Evolutionary conservation across 2,329 filamentous ascomycete species (phyloP).

Genomic region (Periglandula ipomoeae): DNA sequence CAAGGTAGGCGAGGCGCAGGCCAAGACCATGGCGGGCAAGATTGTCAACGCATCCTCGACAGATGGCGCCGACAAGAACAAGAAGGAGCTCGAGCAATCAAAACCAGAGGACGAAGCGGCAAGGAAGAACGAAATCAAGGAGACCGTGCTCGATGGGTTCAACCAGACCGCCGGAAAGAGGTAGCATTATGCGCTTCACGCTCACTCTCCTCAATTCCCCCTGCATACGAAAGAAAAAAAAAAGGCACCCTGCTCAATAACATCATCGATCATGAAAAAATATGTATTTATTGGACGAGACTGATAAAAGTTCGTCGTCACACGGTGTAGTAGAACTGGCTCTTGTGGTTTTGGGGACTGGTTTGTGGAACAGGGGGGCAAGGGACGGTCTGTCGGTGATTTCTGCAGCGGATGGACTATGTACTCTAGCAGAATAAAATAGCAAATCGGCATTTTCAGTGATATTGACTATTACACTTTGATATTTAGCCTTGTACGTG

Average conservation of each 20-base stretch:
- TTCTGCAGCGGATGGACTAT: not conserved
- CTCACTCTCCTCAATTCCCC: too few relatives aligned
- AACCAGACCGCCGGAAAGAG: slow-evolving; percentile 25
- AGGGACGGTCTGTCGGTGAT: not conserved
- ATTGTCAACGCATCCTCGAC: slow-evolving; percentile 23
- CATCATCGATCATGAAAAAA: too few relatives aligned
- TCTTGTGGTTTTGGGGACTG: too few relatives aligned
- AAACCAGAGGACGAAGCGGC: slow-evolving; percentile 9
- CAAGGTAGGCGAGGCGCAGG: slow-evolving; percentile 77
- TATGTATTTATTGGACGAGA: too few relatives aligned
- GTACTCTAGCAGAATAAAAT: not conserved
- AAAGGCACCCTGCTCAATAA: not conserved
- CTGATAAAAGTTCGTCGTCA: too few relatives aligned
- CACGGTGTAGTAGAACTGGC: too few relatives aligned
- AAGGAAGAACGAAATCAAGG: slow-evolving; percentile 22
- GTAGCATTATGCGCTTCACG: slow-evolving; percentile 10
- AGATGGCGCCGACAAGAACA: slow-evolving; percentile 10
- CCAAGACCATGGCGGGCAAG: slow-evolving; percentile 53
- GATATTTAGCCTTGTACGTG: too few relatives aligned
- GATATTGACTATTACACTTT: too few relatives aligned
- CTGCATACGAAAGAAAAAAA: too few relatives aligned
- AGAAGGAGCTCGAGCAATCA: slow-evolving; percentile 12
- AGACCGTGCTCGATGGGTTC: slow-evolving; percentile 31
- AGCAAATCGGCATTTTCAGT: not conserved
- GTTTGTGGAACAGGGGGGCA: too few relatives aligned